phyloP scores from a whole-genome alignment of 2,329 filamentous ascomycete species.

The Cytospora schulzeri region DNA sequence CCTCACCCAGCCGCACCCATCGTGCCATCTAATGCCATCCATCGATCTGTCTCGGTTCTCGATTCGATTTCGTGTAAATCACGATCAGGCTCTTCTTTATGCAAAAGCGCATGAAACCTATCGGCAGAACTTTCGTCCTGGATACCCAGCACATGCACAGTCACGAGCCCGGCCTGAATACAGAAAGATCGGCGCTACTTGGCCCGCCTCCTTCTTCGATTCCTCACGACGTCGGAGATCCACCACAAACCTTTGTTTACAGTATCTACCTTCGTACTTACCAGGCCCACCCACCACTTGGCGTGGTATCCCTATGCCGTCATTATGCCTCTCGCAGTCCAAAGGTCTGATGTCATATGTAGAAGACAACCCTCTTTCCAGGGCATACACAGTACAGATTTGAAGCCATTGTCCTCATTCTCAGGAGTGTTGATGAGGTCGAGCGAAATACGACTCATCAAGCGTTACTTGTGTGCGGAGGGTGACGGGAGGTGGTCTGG shows the following conservation, averaged over 20 bases:
- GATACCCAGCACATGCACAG: background rate
- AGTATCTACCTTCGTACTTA: slow-evolving; percentile 5
- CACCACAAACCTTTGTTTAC: slow-evolving; percentile 9
- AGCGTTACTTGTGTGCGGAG: slow-evolving; percentile 2
- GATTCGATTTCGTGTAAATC: background rate
- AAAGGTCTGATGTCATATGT: slow-evolving; percentile 14
- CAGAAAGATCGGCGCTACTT: slow-evolving; percentile 12
- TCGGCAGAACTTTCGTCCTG: slow-evolving; percentile 18
- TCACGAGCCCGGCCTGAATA: background rate
- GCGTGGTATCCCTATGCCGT: slow-evolving; percentile 16
- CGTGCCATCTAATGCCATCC: background rate
- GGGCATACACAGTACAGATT: slow-evolving; percentile 1
- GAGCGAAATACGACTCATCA: background rate
- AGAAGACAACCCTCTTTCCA: background rate
- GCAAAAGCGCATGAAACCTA: slow-evolving; percentile 13
- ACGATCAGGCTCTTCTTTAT: background rate
- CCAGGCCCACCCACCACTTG: slow-evolving; percentile 15
- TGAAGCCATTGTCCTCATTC: background rate
- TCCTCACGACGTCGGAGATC: slow-evolving; percentile 6
- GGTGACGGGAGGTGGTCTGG: background rate
- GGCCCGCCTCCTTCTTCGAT: slow-evolving; percentile 7
- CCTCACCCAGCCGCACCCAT: background rate
- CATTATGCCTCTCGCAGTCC: slow-evolving; percentile 8
- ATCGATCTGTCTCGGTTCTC: background rate
- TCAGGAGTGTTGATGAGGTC: background rate